Evolutionary conservation across 2,329 filamentous ascomycete genomes (phyloP).

Genomic region (Arthrobotrys megalospora): DNA sequence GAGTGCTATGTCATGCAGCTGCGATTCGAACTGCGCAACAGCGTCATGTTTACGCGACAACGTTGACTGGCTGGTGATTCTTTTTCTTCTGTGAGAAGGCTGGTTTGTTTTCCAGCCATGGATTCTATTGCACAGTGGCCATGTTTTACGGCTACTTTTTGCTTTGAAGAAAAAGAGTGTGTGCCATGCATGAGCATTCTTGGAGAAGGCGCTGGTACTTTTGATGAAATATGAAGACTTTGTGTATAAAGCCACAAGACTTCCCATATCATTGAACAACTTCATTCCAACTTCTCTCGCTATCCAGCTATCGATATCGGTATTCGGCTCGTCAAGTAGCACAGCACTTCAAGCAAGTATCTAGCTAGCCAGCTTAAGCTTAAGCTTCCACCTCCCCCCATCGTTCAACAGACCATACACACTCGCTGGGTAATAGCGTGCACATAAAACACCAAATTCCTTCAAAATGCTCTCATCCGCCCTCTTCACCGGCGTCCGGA

Average conservation of each 20-base stretch:
- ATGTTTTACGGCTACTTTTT: slow-evolving; percentile 7
- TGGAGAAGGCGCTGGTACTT: slow-evolving; percentile 30
- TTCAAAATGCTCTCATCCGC: slow-evolving; percentile 43
- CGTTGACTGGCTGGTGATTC: slow-evolving; percentile 5
- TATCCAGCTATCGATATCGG: slow-evolving; percentile 24
- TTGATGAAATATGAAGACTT: not conserved
- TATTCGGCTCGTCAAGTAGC: not conserved
- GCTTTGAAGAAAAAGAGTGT: not conserved
- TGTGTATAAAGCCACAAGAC: slow-evolving; percentile 39
- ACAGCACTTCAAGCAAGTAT: not conserved
- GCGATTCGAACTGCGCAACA: slow-evolving; percentile 28
- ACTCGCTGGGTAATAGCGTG: slow-evolving; percentile 10
- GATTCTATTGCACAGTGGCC: not conserved
- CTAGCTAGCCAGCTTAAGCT: not conserved
- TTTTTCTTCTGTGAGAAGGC: slow-evolving; percentile 29
- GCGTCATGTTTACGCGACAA: slow-evolving; percentile 59
- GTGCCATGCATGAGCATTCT: not conserved
- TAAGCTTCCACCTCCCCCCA: slow-evolving; percentile 7
- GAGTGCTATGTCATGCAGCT: slow-evolving; percentile 42
- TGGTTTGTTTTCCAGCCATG: not conserved
- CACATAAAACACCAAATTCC: slow-evolving; percentile 8
- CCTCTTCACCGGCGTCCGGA: slow-evolving; percentile 56
- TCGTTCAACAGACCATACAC: slow-evolving; percentile 1
- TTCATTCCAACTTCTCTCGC: slow-evolving; percentile 24
- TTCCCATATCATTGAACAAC: slow-evolving; percentile 10